Evolutionary conservation across 371 early-diverging fungal genomes (phyloP), one percentile per base, ranked within the genome.

Genomic region (Umbelopsis sp.): DNA sequence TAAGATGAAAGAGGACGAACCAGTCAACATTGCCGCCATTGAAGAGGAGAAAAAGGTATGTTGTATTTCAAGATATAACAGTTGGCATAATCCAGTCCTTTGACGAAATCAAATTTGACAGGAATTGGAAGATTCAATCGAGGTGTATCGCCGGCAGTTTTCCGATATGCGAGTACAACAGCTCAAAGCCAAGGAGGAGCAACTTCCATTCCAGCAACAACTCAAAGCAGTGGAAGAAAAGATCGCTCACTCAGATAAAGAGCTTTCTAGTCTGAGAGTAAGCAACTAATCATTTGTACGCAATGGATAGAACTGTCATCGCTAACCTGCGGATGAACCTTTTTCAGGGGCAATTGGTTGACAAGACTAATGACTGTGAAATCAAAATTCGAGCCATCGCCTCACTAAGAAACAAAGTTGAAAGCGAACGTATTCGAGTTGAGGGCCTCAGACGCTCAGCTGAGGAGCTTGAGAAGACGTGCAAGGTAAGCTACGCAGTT

Each of bases 1-100:
- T 11, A 71, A 74, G 1, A 66, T 89, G 37, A 78, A 82, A 77
- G 90, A 91, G 69, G 84, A 89, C 35, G 89, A 90, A 65, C 91
- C 93, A 8, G 82, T 83, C 12, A 85, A 88, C 70, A 78, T 93
- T 41, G 78, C 80, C 0, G 80, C 85, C 10, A 79, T 85, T 63
- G 80, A 85, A 63, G 84, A 82, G 25, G 79, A 77, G 44, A 86
- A 77, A 66, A 52, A 67, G 70, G 85, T 80, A 73, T n/a, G 67
- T 68, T 35, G 37, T 12, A 41, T 10, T 7, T 41, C 12, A 1
- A 7, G 1, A 41, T 41, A 41, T 41, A 7, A 38, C 38, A 2
- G 14, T 20, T 38, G n/a, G 16, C 1, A n/a, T 63, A 1, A 35
- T 6, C 16, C 63, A n/a, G 7, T n/a, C 38, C n/a, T 32, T 38